Percentiles rank a stretch among this genome's conserved stretches.
phyloP scores from a whole-genome alignment of 495 filamentous ascomycete species.

The Talaromyces adpressus region DNA sequence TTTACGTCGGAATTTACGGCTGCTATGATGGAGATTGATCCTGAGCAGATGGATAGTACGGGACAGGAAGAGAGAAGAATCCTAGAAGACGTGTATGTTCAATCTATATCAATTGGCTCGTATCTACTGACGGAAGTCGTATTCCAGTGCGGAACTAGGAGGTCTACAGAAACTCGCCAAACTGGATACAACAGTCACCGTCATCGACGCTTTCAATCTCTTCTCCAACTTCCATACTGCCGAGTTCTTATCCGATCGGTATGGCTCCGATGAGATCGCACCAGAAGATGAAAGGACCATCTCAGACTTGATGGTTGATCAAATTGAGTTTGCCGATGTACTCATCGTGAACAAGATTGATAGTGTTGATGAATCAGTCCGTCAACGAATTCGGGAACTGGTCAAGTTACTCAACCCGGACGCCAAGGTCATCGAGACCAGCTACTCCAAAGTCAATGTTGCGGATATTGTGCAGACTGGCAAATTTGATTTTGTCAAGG shows the following conservation, averaged over 20 bases:
- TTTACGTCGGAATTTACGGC: slow-evolving; percentile 46
- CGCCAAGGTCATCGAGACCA: slow-evolving; percentile 42
- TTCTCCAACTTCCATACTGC: slow-evolving; percentile 49
- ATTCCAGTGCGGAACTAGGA: slow-evolving; percentile 30
- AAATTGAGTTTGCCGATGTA: slow-evolving; percentile 57
- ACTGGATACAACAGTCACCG: slow-evolving; percentile 53
- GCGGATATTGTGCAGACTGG: slow-evolving; percentile 44
- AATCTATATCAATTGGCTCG: not conserved
- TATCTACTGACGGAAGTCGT: slow-evolving; percentile 14
- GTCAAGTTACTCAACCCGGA: slow-evolving; percentile 42
- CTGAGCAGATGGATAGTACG: slow-evolving; percentile 17
- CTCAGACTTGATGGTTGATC: slow-evolving; percentile 54
- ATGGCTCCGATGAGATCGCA: slow-evolving; percentile 31
- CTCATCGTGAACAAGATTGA: slow-evolving; percentile 51
- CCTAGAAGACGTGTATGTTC: slow-evolving; percentile 30
- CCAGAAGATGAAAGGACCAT: slow-evolving; percentile 54
- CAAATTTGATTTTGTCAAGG: slow-evolving; percentile 36
- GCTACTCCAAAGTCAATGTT: slow-evolving; percentile 40
- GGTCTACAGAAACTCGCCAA: slow-evolving; percentile 45
- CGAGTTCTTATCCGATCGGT: slow-evolving; percentile 48
- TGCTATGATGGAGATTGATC: slow-evolving; percentile 32
- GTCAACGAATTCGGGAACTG: slow-evolving; percentile 33
- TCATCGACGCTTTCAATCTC: slow-evolving; percentile 53
- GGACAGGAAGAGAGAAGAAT: slow-evolving; percentile 29
- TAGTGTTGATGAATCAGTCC: slow-evolving; percentile 28